These are phyloP conservation scores for Aquilaria sinensis DNA, from an alignment of 345 rosid genomes.

Conservation along the genomic window DNA sequence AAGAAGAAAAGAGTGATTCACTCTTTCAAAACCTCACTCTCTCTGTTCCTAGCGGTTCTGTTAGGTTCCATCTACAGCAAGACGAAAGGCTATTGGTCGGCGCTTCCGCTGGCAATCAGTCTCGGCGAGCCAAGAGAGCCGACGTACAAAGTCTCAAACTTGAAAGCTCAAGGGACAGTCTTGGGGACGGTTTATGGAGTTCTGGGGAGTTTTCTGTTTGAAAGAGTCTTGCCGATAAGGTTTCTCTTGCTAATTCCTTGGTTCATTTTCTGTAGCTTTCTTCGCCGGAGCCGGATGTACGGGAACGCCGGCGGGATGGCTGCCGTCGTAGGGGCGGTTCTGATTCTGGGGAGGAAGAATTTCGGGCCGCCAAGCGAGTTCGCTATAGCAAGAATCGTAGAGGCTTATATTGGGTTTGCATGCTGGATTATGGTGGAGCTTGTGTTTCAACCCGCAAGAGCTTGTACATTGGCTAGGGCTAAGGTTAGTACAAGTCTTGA, in stretches of 20 bases:
- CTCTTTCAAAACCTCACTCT: constrained; percentile 57
- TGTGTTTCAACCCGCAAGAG: constrained; percentile 58
- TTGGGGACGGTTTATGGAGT: constrained; percentile 88
- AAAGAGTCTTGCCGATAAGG: constrained; percentile 56
- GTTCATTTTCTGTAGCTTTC: constrained; percentile 66
- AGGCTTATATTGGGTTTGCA: constrained; percentile 77
- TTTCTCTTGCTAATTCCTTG: constrained; percentile 80
- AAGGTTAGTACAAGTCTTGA: constrained; percentile 43
- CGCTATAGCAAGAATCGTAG: constrained; percentile 78
- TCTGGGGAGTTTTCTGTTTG: constrained; percentile 68
- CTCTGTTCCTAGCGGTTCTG: constrained; percentile 59
- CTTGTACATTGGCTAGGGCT: constrained; percentile 55
- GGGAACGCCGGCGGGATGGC: constrained; percentile 89
- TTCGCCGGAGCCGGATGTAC: constrained; percentile 65
- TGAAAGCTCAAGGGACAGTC: constrained; percentile 91
- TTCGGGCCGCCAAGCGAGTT: constrained; percentile 80
- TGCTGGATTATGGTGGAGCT: constrained; percentile 66
- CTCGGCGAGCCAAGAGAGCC: constrained; percentile 62
- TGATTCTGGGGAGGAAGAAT: constrained; percentile 69
- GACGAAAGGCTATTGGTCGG: constrained; percentile 77
- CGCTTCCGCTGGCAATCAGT: constrained; percentile 68
- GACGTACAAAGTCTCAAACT: constrained; percentile 68
- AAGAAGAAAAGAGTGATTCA: constrained; percentile 39
- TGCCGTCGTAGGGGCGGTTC: constrained; percentile 69
- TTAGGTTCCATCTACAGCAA: constrained; percentile 71